A percentile compares a stretch with the other conserved stretches of the same genome.
Evolutionary conservation across 768 basidiomycete species (phyloP).

Genomic region (Mycena capillaripes): DNA sequence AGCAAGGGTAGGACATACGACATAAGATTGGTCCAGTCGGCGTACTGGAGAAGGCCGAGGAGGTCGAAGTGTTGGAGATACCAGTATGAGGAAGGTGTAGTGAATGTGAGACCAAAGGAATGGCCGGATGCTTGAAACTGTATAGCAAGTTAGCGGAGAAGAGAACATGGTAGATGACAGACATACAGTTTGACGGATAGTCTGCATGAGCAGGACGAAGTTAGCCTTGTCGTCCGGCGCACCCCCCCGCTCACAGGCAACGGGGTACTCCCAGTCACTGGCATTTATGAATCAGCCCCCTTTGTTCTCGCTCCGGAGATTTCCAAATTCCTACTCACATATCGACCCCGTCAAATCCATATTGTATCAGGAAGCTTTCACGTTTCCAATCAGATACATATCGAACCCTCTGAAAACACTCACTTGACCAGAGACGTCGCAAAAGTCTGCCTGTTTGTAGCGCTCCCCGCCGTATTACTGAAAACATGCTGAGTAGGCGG

Average conservation of each 20-base stretch:
- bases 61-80: slow-evolving; percentile 1
- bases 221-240: neutral
- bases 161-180: neutral
- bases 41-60: neutral
- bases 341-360: slow-evolving; percentile 12
- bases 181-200: neutral
- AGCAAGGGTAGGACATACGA: neutral
- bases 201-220: neutral
- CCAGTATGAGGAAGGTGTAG: neutral
- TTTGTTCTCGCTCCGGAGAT: slow-evolving; percentile 3
- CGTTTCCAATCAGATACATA: neutral
- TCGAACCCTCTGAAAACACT: neutral
- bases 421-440: slow-evolving; percentile 41
- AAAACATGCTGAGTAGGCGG: slow-evolving; percentile 3
- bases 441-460: neutral
- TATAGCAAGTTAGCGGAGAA: neutral
- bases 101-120: neutral
- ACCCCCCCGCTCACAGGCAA: neutral
- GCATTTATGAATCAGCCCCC: slow-evolving; percentile 5
- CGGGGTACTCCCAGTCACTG: slow-evolving; percentile 3
- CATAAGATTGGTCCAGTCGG: neutral
- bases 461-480: neutral
- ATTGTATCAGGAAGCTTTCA: neutral
- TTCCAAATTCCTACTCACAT: slow-evolving; percentile 1
- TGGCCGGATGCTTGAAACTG: neutral